Evolutionary conservation across 768 basidiomycete species (phyloP).

Genomic region (Pleurotus tuoliensis): DNA sequence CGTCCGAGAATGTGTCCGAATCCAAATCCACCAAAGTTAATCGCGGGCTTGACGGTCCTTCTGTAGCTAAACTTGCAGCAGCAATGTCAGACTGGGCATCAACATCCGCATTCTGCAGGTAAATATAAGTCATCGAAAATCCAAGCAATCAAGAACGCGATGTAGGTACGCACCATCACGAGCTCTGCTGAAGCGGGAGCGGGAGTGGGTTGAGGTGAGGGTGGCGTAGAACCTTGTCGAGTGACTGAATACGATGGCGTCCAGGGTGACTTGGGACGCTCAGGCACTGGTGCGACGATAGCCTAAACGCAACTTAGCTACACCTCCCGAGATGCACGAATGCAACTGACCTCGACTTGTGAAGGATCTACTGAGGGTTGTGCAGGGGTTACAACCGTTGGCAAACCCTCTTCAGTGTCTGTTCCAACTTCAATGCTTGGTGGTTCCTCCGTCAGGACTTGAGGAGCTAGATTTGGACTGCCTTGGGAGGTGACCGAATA

Average conservation of each 20-base stretch:
- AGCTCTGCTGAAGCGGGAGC: neutral
- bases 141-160: no score
- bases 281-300: neutral
- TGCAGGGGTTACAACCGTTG: no score
- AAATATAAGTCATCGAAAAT: no score
- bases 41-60: neutral
- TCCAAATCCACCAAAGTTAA: neutral
- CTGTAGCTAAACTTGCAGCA: neutral
- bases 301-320: no score
- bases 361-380: no score
- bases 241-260: slow-evolving; percentile 32
- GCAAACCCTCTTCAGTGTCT: neutral
- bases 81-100: neutral
- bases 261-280: slow-evolving; percentile 30
- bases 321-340: no score
- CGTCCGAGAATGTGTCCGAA: neutral
- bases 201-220: slow-evolving; percentile 1
- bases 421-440: neutral
- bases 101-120: neutral
- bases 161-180: neutral
- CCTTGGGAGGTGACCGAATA: slow-evolving; percentile 20
- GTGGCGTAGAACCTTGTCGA: slow-evolving; percentile 20
- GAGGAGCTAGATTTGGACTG: slow-evolving; percentile 5
- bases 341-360: no score
- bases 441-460: neutral